phyloP scores from a whole-genome alignment of 1,284 basidiomycete genomes.

The Sanghuangporus sanghuang region DNA sequence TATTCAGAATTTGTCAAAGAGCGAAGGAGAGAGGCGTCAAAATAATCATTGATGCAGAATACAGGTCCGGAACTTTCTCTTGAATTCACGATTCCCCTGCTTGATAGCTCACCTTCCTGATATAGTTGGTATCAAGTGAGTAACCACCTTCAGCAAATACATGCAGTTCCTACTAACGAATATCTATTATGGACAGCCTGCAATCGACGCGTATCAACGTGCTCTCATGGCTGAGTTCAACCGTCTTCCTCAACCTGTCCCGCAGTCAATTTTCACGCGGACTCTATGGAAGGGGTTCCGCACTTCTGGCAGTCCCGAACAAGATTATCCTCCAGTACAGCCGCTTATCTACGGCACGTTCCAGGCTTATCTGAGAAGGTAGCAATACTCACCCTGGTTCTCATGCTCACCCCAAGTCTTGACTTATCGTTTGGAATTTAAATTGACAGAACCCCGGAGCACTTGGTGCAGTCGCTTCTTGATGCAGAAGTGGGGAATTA shows the following conservation, averaged over 20 bases:
- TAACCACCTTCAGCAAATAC: background rate
- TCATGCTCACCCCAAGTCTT: background rate
- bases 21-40: slow-evolving; percentile 57
- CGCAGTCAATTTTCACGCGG: background rate
- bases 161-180: background rate
- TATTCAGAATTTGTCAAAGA: slow-evolving; percentile 52
- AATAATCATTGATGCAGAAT: slow-evolving; percentile 80
- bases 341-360: slow-evolving; percentile 78
- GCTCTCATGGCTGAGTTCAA: slow-evolving; percentile 77
- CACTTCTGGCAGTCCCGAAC: background rate
- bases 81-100: background rate
- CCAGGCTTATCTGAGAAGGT: slow-evolving; percentile 81
- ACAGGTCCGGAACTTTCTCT: slow-evolving; percentile 42
- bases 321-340: slow-evolving; percentile 32
- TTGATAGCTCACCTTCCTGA: background rate
- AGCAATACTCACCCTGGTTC: slow-evolving; percentile 12
- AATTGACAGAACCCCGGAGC: slow-evolving; percentile 51
- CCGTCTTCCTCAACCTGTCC: slow-evolving; percentile 30
- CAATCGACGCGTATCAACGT: slow-evolving; percentile 75
- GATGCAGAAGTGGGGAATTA: slow-evolving; percentile 71
- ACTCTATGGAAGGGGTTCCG: background rate
- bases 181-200: slow-evolving; percentile 43
- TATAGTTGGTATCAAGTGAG: slow-evolving; percentile 61
- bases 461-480: slow-evolving; percentile 60
- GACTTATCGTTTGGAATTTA: background rate